Evolutionary conservation across 176 grass and related monocot species (phyloP).

Genomic region (Microstegium vimineum): DNA sequence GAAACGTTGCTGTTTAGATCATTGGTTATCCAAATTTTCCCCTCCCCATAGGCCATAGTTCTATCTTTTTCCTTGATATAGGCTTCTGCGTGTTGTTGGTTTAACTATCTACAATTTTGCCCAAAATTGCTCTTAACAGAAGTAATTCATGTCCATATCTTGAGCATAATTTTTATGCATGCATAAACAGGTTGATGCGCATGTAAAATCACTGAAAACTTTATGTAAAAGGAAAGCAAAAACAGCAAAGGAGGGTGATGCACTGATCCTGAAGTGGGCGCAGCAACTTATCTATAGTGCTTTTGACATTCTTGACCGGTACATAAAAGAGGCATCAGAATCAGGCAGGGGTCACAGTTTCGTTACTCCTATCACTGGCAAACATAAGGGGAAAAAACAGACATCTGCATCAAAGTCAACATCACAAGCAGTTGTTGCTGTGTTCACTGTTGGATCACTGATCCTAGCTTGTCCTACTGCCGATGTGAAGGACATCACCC

Average conservation of each 20-base stretch:
- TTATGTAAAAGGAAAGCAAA: slow-evolving; percentile 87
- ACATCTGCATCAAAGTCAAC: slow-evolving; percentile 39
- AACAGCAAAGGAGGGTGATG: slow-evolving; percentile 56
- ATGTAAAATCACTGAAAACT: slow-evolving; percentile 86
- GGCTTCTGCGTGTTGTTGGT: neutral
- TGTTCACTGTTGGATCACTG: slow-evolving; percentile 88
- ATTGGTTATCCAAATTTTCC: neutral
- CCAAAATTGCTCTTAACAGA: slow-evolving; percentile 1
- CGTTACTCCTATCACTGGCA: slow-evolving; percentile 53
- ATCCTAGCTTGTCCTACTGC: slow-evolving; percentile 74
- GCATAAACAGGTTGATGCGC: slow-evolving; percentile 74
- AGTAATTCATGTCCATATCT: slow-evolving; percentile 20
- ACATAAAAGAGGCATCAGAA: slow-evolving; percentile 57
- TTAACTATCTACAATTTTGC: slow-evolving; percentile 8
- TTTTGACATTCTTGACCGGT: slow-evolving; percentile 48
- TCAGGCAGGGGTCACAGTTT: slow-evolving; percentile 37
- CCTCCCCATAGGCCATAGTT: neutral
- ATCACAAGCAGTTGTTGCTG: slow-evolving; percentile 57
- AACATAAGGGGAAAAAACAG: slow-evolving; percentile 46
- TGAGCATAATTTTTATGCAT: slow-evolving; percentile 23
- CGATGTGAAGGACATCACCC: slow-evolving; percentile 55
- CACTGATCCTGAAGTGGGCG: slow-evolving; percentile 68
- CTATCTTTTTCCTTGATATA: neutral
- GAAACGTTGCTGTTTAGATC: neutral
- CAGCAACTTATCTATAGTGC: slow-evolving; percentile 56